Conservation (phyloP, 345 rosid genomes). For the Toxicodendron radicans region DNA sequence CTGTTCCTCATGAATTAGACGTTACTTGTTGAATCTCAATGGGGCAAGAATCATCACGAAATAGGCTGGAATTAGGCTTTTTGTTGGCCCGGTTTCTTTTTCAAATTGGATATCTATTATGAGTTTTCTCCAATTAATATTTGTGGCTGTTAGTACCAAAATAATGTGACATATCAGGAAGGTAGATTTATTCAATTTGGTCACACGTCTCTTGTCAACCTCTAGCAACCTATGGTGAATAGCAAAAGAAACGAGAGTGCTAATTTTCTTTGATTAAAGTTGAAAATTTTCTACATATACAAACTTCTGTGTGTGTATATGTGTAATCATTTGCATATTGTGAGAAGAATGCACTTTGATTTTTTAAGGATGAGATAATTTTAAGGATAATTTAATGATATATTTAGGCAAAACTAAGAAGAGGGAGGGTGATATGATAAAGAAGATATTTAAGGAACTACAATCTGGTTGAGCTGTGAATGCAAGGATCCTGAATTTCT, state of each 20-base stretch:
- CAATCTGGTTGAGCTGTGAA: not conserved
- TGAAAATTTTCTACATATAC: not conserved
- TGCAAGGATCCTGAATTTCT: not conserved
- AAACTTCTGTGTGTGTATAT: not conserved
- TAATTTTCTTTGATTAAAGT: not conserved
- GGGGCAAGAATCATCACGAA: constrained; percentile 3
- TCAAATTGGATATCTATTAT: not conserved
- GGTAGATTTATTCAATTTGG: not conserved
- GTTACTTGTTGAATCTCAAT: not conserved
- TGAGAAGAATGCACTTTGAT: not conserved
- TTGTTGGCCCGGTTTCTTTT: constrained; percentile 10
- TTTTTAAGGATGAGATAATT: not conserved
- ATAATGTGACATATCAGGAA: not conserved
- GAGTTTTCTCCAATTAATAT: no score
- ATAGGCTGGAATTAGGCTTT: constrained; percentile 18
- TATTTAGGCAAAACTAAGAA: not conserved
- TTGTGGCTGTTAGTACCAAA: not conserved
- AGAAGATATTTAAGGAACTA: not conserved
- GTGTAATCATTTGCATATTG: not conserved
- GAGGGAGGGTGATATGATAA: not conserved
- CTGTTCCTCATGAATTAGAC: not conserved
- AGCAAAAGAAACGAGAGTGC: not conserved
- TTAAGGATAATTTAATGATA: not conserved
- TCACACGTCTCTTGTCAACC: not conserved
- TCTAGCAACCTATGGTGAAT: not conserved